These are phyloP conservation scores for Russula olivacea DNA, from an alignment of 768 basidiomycete genomes.

Conservation along the genomic window DNA sequence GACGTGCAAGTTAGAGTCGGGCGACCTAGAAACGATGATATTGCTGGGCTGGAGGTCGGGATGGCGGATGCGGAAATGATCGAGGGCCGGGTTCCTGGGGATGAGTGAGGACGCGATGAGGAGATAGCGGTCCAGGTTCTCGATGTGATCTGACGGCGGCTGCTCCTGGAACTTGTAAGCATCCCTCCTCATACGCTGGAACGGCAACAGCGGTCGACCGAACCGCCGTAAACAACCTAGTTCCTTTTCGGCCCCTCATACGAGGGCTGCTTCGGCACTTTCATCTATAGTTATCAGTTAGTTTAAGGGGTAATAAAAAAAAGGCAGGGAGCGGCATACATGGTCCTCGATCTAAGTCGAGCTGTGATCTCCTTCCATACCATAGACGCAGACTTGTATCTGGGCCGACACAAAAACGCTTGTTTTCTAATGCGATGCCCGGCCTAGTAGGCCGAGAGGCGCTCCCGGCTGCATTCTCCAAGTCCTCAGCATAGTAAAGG, in stretches of 20 bases:
- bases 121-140: slow-evolving; percentile 47
- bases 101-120: slow-evolving; percentile 43
- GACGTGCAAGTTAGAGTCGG: too few species aligned
- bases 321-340: too few species aligned
- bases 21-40: too few species aligned
- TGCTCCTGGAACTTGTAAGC: slow-evolving; percentile 42
- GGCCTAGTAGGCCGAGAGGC: too few species aligned
- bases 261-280: slow-evolving; percentile 40
- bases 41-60: slow-evolving; percentile 28
- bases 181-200: slow-evolving; percentile 39
- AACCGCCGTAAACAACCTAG: slow-evolving; percentile 43
- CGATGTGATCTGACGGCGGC: slow-evolving; percentile 40
- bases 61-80: slow-evolving; percentile 45
- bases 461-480: too few species aligned
- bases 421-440: too few species aligned
- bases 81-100: slow-evolving; percentile 36
- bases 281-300: slow-evolving; percentile 34
- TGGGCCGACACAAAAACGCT: too few species aligned
- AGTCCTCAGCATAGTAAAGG: too few species aligned
- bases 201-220: slow-evolving; percentile 44
- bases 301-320: too few species aligned
- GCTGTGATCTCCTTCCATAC: too few species aligned
- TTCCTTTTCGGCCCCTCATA: slow-evolving; percentile 42
- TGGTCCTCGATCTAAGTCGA: too few species aligned
- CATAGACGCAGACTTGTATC: too few species aligned